phyloP scores from a whole-genome alignment of 208 protist genomes.

The Entamoeba dispar region DNA sequence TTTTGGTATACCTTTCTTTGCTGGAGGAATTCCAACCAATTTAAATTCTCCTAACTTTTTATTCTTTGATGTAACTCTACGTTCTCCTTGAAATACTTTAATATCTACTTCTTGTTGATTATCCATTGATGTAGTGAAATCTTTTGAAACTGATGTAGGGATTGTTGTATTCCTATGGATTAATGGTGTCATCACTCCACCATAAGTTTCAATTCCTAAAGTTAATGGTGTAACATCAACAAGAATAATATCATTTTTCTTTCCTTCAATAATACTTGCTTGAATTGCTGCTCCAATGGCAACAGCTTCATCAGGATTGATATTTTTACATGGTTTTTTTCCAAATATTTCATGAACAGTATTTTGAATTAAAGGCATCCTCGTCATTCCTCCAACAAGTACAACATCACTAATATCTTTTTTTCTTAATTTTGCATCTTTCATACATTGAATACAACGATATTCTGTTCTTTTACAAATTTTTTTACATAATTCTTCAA shows the following conservation, averaged over 20 bases:
- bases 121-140: conserved; percentile 63
- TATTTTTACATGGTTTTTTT: conserved; percentile 68
- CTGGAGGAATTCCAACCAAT: conserved; percentile 60
- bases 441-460: conserved; percentile 24
- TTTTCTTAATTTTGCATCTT: conserved; percentile 52
- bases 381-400: conserved; percentile 70
- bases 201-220: conserved; percentile 36
- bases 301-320: conserved; percentile 99
- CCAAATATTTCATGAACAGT: conserved; percentile 62
- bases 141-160: conserved; percentile 78
- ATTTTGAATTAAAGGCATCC: conserved; percentile 66
- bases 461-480: conserved; percentile 45
- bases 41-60: conserved; percentile 60
- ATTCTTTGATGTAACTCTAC: conserved; percentile 57
- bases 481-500: conserved; percentile 54
- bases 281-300: conserved; percentile 92
- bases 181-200: conserved; percentile 52
- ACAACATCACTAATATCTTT: conserved; percentile 74
- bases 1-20: conserved; percentile 70
- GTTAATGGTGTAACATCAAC: conserved; percentile 43
- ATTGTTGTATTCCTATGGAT: conserved; percentile 93
- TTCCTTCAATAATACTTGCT: conserved; percentile 34
- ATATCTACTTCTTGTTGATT: conserved; percentile 63
- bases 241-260: conserved; percentile 26
- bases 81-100: conserved; percentile 68